These are phyloP conservation scores for Graphium sp. DNA, from an alignment of 2,329 filamentous ascomycete species.

Conservation along the genomic window DNA sequence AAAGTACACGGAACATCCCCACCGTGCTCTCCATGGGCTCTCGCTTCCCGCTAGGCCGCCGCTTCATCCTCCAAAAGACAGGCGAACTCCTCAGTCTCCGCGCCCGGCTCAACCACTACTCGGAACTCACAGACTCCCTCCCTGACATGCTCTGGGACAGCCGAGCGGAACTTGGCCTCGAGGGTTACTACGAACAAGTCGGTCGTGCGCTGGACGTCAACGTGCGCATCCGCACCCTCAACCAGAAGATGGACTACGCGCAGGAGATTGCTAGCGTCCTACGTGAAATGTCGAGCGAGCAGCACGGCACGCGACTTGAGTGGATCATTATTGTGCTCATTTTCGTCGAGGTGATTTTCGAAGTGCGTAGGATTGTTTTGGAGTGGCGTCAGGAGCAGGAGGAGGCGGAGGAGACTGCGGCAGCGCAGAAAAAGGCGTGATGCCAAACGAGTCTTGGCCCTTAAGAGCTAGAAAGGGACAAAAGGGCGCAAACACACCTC, in stretches of 20 bases:
- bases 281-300: slow-evolving; percentile 76
- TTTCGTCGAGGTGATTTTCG: slow-evolving; percentile 79
- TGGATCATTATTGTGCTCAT: slow-evolving; percentile 95
- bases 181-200: slow-evolving; percentile 90
- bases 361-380: slow-evolving; percentile 56
- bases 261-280: slow-evolving; percentile 86
- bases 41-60: slow-evolving; percentile 29
- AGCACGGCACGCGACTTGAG: slow-evolving; percentile 74
- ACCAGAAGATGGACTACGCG: slow-evolving; percentile 96
- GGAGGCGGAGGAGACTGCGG: slow-evolving; percentile 10
- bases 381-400: slow-evolving; percentile 36
- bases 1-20: slow-evolving; percentile 70
- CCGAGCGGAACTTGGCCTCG: slow-evolving; percentile 72
- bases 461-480: too few species aligned
- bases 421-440: too few species aligned
- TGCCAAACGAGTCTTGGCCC: too few species aligned
- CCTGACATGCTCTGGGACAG: slow-evolving; percentile 97
- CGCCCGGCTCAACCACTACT: slow-evolving; percentile 91
- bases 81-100: slow-evolving; percentile 80
- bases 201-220: slow-evolving; percentile 81
- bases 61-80: slow-evolving; percentile 82
- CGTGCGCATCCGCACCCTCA: slow-evolving; percentile 76
- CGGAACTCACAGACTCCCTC: slow-evolving; percentile 84
- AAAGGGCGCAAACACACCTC: too few species aligned
- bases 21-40: slow-evolving; percentile 53